phyloP scores from a whole-genome alignment of 192 early-diverging fungal genomes.

The Mycoemilia scoparia region DNA sequence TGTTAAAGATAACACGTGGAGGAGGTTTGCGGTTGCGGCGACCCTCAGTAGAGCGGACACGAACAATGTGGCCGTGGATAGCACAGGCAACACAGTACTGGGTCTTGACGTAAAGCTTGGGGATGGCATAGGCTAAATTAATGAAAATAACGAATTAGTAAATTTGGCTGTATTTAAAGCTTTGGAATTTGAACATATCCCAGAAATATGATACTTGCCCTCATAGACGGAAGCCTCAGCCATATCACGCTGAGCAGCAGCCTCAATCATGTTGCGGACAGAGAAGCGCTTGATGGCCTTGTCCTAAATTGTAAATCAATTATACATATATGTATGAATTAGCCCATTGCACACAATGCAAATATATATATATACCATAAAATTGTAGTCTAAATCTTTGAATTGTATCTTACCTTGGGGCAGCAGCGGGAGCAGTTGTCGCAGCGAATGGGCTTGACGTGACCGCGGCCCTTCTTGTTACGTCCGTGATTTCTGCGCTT shows the following conservation, averaged over 20 bases:
- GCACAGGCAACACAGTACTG: slow-evolving; percentile 90
- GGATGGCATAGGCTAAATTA: slow-evolving; percentile 90
- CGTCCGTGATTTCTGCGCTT: slow-evolving; percentile 99
- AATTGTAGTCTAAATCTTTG: background rate
- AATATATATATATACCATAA: background rate
- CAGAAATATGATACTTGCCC: slow-evolving; percentile 35
- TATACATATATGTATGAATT: background rate
- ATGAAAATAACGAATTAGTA: slow-evolving; percentile 10
- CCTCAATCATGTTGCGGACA: slow-evolving; percentile 98
- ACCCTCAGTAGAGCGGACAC: slow-evolving; percentile 73
- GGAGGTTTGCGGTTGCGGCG: slow-evolving; percentile 89
- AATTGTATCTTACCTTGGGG: slow-evolving; percentile 53
- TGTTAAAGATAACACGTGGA: slow-evolving; percentile 72
- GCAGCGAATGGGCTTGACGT: slow-evolving; percentile 93
- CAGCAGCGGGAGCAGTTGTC: slow-evolving; percentile 96
- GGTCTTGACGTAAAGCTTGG: slow-evolving; percentile 98
- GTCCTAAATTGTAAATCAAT: slow-evolving; percentile 63
- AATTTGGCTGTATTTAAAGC: background rate
- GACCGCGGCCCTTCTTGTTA: slow-evolving; percentile 97
- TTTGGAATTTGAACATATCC: too few species aligned
- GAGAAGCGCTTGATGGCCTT: slow-evolving; percentile 99
- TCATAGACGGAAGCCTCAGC: slow-evolving; percentile 90
- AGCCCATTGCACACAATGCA: background rate
- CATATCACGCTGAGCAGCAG: slow-evolving; percentile 91
- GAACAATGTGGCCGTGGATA: slow-evolving; percentile 85